Evolutionary conservation across 225 moss, liverwort and hornwort genomes (phyloP), one percentile per base, ranked within the genome.

Genomic region (Rhytidiadelphus loreus): DNA sequence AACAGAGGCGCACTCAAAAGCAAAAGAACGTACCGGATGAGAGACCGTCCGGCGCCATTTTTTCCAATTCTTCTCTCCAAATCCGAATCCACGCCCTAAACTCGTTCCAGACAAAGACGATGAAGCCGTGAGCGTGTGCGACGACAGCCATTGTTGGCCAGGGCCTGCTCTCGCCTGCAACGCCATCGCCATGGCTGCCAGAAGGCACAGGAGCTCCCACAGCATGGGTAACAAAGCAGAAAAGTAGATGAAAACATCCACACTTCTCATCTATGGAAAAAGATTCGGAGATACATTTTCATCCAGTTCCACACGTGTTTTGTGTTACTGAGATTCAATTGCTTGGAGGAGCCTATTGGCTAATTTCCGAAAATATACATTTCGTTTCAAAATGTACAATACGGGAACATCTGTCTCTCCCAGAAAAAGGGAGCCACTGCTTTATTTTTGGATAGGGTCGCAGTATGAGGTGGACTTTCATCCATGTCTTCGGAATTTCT

Each of bases 181-280:
- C 89, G 87, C 89, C 87, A 89, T 91, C 86, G 91, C 91, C 91
- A 91, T 89, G 84, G 81, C 85, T 89, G 81, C 84, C 57, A 69
- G 69, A 74, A 55, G 63, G 43, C n/a, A n/a, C 74, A 21, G 12
- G 18, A 53, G 41, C 37, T 50, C 41, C 24, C 44, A 19, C 52
- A 32, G 33, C 26, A 9, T 28, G 25, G 41, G 65, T 58, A 78
- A 89, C 85, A 32, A 91, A 73, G 73, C 25, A 7, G 22, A 33
- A 43, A 62, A n/a, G 29, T 28, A 8, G 70, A 87, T 79, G 87
- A 80, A 73, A 61, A 22, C 74, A 53, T 90, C 29, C 7, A 46
- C 16, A 3, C 6, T 13, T 71, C 32, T 62, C 85, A 90, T 87
- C 86, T 2, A 48, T 4, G 8, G 59, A 79, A 85, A 61, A 23